Percentiles rank a stretch among this genome's conserved stretches.
Evolutionary conservation across 345 rosid species (phyloP).

Genomic region (Brassica rapa): DNA sequence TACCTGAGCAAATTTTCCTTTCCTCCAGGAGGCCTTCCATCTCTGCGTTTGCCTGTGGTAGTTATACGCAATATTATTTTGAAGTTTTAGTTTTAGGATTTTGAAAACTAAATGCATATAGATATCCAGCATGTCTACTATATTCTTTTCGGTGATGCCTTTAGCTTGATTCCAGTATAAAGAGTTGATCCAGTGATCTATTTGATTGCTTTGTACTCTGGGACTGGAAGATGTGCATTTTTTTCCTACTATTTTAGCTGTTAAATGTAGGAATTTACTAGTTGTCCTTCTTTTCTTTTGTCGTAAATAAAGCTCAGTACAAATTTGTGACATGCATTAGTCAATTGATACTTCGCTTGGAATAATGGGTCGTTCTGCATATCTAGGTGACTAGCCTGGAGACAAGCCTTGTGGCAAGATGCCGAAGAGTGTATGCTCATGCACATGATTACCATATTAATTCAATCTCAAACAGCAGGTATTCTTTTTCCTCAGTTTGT

Average conservation of each 20-base stretch:
- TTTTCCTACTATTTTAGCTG: too few relatives aligned
- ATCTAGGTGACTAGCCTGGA: slow-evolving; percentile 57
- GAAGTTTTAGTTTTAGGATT: slow-evolving; percentile 21
- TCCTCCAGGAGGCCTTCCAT: slow-evolving; percentile 65
- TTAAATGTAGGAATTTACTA: slow-evolving; percentile 3
- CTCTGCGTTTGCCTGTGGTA: slow-evolving; percentile 89
- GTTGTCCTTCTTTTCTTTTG: background rate
- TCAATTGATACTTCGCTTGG: background rate
- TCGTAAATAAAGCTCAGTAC: slow-evolving; percentile 1
- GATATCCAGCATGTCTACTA: background rate
- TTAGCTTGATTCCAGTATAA: background rate
- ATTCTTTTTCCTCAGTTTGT: slow-evolving; percentile 1
- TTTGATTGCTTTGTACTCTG: too few relatives aligned
- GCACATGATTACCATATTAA: slow-evolving; percentile 93
- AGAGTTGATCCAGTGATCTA: background rate
- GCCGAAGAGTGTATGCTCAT: slow-evolving; percentile 98
- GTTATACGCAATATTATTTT: slow-evolving; percentile 44
- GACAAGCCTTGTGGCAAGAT: slow-evolving; percentile 82
- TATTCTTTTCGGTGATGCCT: background rate
- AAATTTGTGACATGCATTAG: background rate
- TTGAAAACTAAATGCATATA: background rate
- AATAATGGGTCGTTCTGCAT: slow-evolving; percentile 17
- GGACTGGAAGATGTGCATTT: too few relatives aligned
- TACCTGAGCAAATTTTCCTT: slow-evolving; percentile 49
- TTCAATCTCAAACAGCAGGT: slow-evolving; percentile 91